These are phyloP conservation scores for Exophiala sp. DNA, from an alignment of 2,329 filamentous ascomycete genomes.

Conservation along the genomic window DNA sequence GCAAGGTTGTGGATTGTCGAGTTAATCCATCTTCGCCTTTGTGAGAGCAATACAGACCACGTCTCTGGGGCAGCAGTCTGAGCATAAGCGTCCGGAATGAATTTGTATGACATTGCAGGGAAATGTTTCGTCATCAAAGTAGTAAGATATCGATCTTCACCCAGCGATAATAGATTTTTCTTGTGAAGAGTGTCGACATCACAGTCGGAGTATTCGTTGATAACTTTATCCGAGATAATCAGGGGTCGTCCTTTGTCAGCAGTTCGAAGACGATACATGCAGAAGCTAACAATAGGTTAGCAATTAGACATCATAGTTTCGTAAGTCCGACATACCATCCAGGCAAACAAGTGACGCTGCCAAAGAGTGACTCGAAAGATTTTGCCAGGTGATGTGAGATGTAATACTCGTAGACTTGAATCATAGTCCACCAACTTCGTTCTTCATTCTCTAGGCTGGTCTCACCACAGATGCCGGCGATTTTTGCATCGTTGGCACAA, in stretches of 20 bases:
- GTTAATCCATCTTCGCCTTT: slow-evolving; percentile 98
- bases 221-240: slow-evolving; percentile 85
- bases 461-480: slow-evolving; percentile 95
- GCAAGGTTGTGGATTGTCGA: slow-evolving; percentile 95
- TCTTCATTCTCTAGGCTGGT: slow-evolving; percentile 96
- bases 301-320: neutral
- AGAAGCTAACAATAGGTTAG: slow-evolving; percentile 68
- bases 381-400: slow-evolving; percentile 97
- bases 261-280: slow-evolving; percentile 95
- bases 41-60: slow-evolving; percentile 92
- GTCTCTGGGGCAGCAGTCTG: slow-evolving; percentile 90
- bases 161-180: slow-evolving; percentile 87
- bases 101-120: slow-evolving; percentile 93
- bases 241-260: slow-evolving; percentile 91
- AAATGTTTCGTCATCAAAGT: slow-evolving; percentile 99
- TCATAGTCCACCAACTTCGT: slow-evolving; percentile 98
- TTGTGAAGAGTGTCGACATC: slow-evolving; percentile 91
- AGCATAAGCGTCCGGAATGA: slow-evolving; percentile 87
- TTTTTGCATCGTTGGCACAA: slow-evolving; percentile 90
- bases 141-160: slow-evolving; percentile 95
- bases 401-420: slow-evolving; percentile 99
- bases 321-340: slow-evolving; percentile 72
- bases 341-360: slow-evolving; percentile 96
- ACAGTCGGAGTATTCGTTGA: slow-evolving; percentile 83
- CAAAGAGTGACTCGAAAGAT: slow-evolving; percentile 96